Base-by-base conservation (phyloP, 2,329 filamentous ascomycete genomes). In the Ceratocystis smalleyi region DNA sequence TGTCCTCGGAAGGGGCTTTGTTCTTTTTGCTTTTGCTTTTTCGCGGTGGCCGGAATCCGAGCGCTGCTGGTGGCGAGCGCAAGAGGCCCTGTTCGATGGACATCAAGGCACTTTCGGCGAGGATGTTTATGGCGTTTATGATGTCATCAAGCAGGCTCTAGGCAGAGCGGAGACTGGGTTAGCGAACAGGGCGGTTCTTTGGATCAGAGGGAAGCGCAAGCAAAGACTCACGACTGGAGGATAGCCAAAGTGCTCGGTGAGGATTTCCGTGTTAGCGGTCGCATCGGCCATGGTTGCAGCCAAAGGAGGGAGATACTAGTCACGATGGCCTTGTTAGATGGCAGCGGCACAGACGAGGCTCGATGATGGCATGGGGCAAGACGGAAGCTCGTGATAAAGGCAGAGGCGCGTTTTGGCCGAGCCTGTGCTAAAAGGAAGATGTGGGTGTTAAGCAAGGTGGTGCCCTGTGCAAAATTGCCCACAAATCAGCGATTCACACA, bases 131-230 rank as follows among this genome's bases (percentile, higher is more conserved):
- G 64, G 87, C 88, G 78, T 97, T 96, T 77, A 97, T 96, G 70
- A 97, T 91, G 76, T 97, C 92, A 82, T 99, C 94, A 71, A 99
- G 87, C 51, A 99, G 83, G 67, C 88, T 88, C 91, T 96, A 19
- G 30, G 54, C 32, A 35, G 19, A 12, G 47, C 43, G 55, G 65
- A 35, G 54, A 55, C 62, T 64, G 65, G 40, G 51, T 65, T 64
- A 55, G 54, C 32, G 5, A 61, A 51, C n/a, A 22, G 32, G 49
- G 27, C 19, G 27, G 47, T 54, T 19, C 19, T 45, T 45, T 17
- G 10, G 22, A 15, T 45, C 43, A 15, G 32, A 27, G 59, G 19
- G 10, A 12, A 17, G 19, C 32, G 62, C 32, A 65, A 40, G 57
- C 61, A 63, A 55, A 57, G 30, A 78, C 87, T 72, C 76, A 95